Conservation (phyloP, 352 stramenopile genomes). For the Plasmopara halstedii region DNA sequence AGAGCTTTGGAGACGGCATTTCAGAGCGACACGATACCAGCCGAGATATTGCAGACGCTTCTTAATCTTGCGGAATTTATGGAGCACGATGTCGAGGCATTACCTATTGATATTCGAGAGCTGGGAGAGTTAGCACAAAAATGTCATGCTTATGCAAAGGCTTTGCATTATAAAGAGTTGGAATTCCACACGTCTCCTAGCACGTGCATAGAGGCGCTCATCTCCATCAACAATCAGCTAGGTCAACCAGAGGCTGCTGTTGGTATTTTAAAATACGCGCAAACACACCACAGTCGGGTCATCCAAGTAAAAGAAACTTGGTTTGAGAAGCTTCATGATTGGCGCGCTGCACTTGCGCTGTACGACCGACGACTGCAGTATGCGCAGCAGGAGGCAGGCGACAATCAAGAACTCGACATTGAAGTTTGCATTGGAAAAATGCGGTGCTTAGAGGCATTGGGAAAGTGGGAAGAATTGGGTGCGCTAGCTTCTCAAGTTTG, state of each 20-base stretch:
- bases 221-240: constrained; percentile 99
- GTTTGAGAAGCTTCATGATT: constrained; percentile 97
- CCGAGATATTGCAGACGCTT: constrained; percentile 95
- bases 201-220: constrained; percentile 96
- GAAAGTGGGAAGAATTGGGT: constrained; percentile 92
- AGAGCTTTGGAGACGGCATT: constrained; percentile 92
- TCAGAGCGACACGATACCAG: constrained; percentile 85
- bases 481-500: constrained; percentile 78
- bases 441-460: constrained; percentile 94
- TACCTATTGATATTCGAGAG: constrained; percentile 95
- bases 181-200: constrained; percentile 90
- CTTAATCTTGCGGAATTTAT: constrained; percentile 99
- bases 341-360: constrained; percentile 90
- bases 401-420: constrained; percentile 53
- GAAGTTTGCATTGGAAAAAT: constrained; percentile 95
- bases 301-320: constrained; percentile 93
- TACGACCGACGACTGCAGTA: constrained; percentile 74
- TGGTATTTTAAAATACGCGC: constrained; percentile 94
- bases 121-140: constrained; percentile 93
- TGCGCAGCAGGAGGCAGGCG: constrained; percentile 15
- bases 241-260: constrained; percentile 93
- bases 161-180: constrained; percentile 95
- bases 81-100: constrained; percentile 94
- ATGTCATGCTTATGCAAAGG: constrained; percentile 96
- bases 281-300: constrained; percentile 70